Conservation (phyloP, 805 yeast genomes). For the Lipomyces yamadae region DNA sequence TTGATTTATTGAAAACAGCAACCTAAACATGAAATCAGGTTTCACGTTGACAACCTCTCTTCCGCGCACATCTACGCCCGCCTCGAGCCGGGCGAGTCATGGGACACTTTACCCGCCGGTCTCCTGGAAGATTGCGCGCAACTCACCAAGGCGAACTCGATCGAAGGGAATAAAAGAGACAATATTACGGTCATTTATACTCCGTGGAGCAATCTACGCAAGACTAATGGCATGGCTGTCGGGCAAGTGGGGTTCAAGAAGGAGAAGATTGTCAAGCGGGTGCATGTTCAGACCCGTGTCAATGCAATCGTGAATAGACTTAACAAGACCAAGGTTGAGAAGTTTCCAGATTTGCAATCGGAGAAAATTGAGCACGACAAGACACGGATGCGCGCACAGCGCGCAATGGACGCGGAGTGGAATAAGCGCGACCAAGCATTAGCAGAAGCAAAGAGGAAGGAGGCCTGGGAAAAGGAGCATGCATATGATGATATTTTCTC, state of each 20-base stretch:
- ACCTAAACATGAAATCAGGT: slow-evolving; percentile 43
- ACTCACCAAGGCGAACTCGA: slow-evolving; percentile 75
- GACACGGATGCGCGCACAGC: slow-evolving; percentile 42
- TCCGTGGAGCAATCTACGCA: slow-evolving; percentile 71
- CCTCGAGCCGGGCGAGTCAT: slow-evolving; percentile 52
- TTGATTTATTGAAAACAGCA: slow-evolving; percentile 9
- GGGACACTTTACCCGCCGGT: slow-evolving; percentile 57
- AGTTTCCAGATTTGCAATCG: slow-evolving; percentile 53
- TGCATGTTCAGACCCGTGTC: slow-evolving; percentile 60
- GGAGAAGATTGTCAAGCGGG: slow-evolving; percentile 55
- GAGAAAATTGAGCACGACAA: slow-evolving; percentile 51
- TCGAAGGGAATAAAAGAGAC: slow-evolving; percentile 71
- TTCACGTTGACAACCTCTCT: slow-evolving; percentile 76
- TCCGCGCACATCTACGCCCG: slow-evolving; percentile 79
- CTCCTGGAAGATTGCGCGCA: slow-evolving; percentile 66
- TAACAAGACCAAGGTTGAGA: slow-evolving; percentile 66
- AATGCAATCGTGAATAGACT: slow-evolving; percentile 65
- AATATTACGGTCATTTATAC: slow-evolving; percentile 72
- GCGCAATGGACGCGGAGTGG: slow-evolving; percentile 48
- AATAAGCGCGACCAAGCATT: slow-evolving; percentile 50
- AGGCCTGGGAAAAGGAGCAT: slow-evolving; percentile 48
- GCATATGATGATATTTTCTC: slow-evolving; percentile 57
- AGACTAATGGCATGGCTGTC: slow-evolving; percentile 71
- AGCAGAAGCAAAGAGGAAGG: slow-evolving; percentile 41
- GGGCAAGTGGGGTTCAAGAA: slow-evolving; percentile 80